Conservation (phyloP, 208 protist genomes). For the Acanthamoeba culbertsoni region DNA sequence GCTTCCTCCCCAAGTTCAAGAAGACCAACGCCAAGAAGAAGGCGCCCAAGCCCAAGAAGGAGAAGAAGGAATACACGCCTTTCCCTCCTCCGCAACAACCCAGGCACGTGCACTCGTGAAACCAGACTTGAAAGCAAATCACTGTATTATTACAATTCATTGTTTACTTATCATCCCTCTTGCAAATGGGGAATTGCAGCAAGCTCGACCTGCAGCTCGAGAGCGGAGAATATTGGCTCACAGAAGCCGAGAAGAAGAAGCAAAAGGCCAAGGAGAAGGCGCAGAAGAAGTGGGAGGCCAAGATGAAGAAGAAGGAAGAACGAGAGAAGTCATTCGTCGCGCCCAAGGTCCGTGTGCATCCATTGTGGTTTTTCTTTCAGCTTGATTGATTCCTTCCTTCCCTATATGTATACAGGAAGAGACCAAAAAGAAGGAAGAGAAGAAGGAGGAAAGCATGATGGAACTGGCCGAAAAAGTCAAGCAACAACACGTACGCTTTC, state of each 20-base stretch:
- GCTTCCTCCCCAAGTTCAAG: constrained; percentile 98
- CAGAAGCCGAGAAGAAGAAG: constrained; percentile 67
- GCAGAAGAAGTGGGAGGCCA: constrained; percentile 43
- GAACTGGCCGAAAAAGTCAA: constrained; percentile 13
- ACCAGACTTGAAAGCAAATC: neutral
- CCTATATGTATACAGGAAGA: neutral
- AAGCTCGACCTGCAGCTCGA: constrained; percentile 86
- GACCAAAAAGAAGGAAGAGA: neutral
- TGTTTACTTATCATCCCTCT: neutral
- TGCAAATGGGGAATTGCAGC: too few relatives aligned
- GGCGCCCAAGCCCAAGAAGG: constrained; percentile 78
- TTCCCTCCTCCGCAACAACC: constrained; percentile 79
- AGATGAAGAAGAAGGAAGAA: constrained; percentile 42
- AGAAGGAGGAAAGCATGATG: constrained; percentile 13
- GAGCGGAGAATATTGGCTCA: constrained; percentile 88
- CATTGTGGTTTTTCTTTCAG: neutral
- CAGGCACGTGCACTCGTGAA: constrained; percentile 11
- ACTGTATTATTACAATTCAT: neutral
- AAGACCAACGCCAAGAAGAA: constrained; percentile 77
- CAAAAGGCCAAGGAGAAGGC: constrained; percentile 42
- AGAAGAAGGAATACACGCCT: constrained; percentile 85
- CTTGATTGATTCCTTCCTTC: neutral
- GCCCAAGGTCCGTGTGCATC: neutral
- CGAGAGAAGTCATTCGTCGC: constrained; percentile 30
- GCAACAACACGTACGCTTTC: neutral